Conservation (phyloP, 1,284 basidiomycete genomes). For the Spongispora temasekensis region DNA sequence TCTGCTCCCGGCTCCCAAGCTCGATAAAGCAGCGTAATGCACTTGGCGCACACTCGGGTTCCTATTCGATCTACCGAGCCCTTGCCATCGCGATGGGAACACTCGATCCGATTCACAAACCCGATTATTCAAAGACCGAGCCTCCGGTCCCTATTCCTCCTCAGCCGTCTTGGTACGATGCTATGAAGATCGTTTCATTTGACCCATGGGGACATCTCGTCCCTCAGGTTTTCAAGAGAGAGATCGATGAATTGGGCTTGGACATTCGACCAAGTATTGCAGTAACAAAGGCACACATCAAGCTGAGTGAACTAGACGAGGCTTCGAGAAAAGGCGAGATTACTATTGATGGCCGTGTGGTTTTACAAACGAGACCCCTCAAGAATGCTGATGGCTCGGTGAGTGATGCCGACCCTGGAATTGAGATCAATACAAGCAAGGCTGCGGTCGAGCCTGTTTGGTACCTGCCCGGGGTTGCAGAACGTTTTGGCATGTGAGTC, state of each 20-base stretch:
- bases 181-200: conserved; percentile 87
- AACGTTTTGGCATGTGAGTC: conserved; percentile 85
- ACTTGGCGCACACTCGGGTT: conserved; percentile 91
- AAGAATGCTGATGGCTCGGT: conserved; percentile 62
- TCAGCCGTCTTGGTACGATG: conserved; percentile 81
- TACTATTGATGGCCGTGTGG: conserved; percentile 81
- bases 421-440: conserved; percentile 87
- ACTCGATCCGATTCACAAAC: conserved; percentile 82
- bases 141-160: conserved; percentile 85
- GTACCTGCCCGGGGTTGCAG: conserved; percentile 93
- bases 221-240: conserved; percentile 73
- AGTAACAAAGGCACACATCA: conserved; percentile 86
- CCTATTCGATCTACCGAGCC: conserved; percentile 94
- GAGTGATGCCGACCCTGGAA: conserved; percentile 70
- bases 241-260: conserved; percentile 64
- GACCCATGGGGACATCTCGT: conserved; percentile 95
- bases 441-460: conserved; percentile 92
- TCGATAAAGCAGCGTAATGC: conserved; percentile 92
- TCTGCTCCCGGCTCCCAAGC: conserved; percentile 84
- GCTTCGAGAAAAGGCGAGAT: conserved; percentile 74
- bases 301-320: conserved; percentile 91
- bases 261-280: conserved; percentile 91
- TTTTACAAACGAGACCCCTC: conserved; percentile 63
- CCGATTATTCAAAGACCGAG: conserved; percentile 86
- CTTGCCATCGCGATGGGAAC: conserved; percentile 91